Percentiles rank a stretch among this genome's conserved stretches.
These are phyloP conservation scores for Leucoagaricus sp. DNA, from an alignment of 1,284 basidiomycete species.

Conservation along the genomic window DNA sequence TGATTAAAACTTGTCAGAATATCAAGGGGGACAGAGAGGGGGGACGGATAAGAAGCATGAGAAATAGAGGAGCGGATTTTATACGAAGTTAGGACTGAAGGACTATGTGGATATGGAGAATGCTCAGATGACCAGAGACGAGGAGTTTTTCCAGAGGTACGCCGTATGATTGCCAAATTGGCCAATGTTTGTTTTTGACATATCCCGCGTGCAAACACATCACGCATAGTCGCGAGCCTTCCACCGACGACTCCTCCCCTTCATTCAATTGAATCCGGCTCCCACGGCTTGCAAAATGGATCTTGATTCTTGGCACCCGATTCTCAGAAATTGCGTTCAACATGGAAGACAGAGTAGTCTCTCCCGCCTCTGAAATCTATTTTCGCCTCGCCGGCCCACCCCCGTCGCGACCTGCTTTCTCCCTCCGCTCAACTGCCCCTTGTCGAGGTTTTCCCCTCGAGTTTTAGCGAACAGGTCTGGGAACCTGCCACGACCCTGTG, in stretches of 20 bases:
- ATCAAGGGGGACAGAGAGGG: conserved; percentile 12
- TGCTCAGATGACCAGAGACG: conserved; percentile 32
- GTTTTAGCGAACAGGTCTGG: conserved; percentile 1
- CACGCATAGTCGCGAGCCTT: background rate
- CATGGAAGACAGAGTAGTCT: background rate
- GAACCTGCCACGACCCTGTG: background rate
- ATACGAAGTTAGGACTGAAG: conserved; percentile 21
- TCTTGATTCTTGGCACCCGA: conserved; percentile 2
- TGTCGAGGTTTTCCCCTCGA: conserved; percentile 4
- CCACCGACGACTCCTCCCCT: background rate
- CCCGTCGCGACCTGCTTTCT: background rate
- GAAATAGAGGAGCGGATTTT: conserved; percentile 12
- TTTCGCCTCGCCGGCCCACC: background rate
- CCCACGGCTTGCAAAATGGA: conserved; percentile 2
- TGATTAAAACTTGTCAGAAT: conserved; percentile 19
- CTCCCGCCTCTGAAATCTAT: background rate
- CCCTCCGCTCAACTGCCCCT: background rate
- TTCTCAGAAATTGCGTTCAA: conserved; percentile 1
- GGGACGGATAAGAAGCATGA: conserved; percentile 15
- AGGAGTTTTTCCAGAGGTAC: conserved; percentile 47
- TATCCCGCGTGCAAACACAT: conserved; percentile 9
- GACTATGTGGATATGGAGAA: conserved; percentile 27
- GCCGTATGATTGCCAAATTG: conserved; percentile 24
- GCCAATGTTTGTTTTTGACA: conserved; percentile 10
- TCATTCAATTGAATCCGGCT: conserved; percentile 7